Base-by-base conservation (phyloP, 495 filamentous ascomycete species). In the Xylaria longipes region DNA sequence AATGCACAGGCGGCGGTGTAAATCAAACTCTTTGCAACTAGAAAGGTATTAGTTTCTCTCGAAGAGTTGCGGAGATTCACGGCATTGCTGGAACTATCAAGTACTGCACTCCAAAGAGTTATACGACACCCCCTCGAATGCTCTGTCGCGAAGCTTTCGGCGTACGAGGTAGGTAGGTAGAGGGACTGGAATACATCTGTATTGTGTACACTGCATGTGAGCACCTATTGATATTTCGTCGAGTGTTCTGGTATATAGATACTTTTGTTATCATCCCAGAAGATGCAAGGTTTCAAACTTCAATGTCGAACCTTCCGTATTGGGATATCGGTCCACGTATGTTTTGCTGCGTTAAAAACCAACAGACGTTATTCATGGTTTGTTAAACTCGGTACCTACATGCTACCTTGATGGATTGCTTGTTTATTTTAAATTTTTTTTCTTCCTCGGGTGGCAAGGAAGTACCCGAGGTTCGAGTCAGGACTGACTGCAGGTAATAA, bases 351-450 rank as follows among this genome's bases (percentile, higher is more conserved):
- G 15, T 43, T 50, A 56, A 11, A 17, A 29, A 56, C 27, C 2
- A 56, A 11, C 0, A 54, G 50, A 54, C 15, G 20, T 52, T 65
- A 65, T 37, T 65, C 64, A 52, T 48, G 62, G 29, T 46, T 64
- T 64, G 61, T 64, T 39, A 64, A 25, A 50, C 46, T 25, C 46
- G 22, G 46, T 17, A 50, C n/a, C n/a, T n/a, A n/a, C n/a, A n/a
- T n/a, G n/a, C n/a, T 22, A 31, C 52, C 52, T 56, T 35, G 57
- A 60, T 37, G 33, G 17, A 60, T n/a, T 15, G 33, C 57, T 37
- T 22, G 33, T 3, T 8, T 58, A 35, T 35, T 33, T 12, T 20
- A 3, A 5, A 15, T 15, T 37, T 8, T 37, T 37, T 37, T 41
- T 41, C 11, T 41, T 41, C 11, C 5, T 3, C 25, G 14, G 27